Percentiles rank a stretch among this genome's conserved stretches.
These are phyloP conservation scores for Phytophthora pluvialis DNA, from an alignment of 352 stramenopile genomes.

Conservation along the genomic window DNA sequence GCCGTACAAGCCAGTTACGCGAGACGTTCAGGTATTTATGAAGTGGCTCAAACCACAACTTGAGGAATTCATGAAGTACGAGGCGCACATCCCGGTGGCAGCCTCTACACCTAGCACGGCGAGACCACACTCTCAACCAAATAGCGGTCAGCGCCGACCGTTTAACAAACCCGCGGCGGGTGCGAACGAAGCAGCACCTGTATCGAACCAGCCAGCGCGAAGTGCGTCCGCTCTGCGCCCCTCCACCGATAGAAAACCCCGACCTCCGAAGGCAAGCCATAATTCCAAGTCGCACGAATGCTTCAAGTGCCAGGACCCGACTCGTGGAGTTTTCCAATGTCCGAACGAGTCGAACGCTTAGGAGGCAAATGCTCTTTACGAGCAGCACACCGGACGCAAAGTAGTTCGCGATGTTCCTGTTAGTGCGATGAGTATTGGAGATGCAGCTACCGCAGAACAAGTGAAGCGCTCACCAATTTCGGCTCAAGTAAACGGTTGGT, in stretches of 20 bases:
- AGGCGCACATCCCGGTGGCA: conserved; percentile 3
- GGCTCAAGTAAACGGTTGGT: no score
- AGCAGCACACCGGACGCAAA: background rate
- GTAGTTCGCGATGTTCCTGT: conserved; percentile 1
- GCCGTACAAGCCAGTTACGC: background rate
- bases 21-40: background rate
- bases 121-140: no score
- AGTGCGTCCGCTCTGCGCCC: no score
- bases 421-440: no score
- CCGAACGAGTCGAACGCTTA: background rate
- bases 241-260: no score
- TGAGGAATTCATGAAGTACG: conserved; percentile 12
- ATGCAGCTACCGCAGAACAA: no score
- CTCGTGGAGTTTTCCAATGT: conserved; percentile 14
- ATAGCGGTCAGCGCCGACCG: no score
- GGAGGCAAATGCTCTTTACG: conserved; percentile 16
- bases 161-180: no score
- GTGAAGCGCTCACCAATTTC: no score
- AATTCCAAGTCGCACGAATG: no score
- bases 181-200: background rate
- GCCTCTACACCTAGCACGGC: background rate
- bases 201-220: background rate
- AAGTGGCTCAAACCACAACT: background rate
- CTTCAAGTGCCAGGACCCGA: conserved; percentile 19
- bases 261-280: background rate